Conservation (phyloP, 108 stramenopile species). For the Skeletonema grethae region DNA sequence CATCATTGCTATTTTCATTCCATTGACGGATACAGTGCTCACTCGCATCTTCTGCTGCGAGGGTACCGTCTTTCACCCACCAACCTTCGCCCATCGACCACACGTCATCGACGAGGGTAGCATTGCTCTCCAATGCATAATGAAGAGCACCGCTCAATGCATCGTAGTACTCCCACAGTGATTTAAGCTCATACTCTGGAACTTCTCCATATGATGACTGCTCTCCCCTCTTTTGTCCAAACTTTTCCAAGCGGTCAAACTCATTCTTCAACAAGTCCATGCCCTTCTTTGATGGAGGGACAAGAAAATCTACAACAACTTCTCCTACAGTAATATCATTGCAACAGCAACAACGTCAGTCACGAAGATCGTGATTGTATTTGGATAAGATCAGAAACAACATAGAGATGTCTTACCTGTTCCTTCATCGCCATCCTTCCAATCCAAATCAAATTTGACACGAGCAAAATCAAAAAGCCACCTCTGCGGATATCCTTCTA, state of each 20-base stretch:
- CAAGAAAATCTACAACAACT: slow-evolving; percentile 35
- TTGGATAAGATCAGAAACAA: too few species aligned
- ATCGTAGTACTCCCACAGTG: slow-evolving; percentile 39
- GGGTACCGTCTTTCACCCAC: slow-evolving; percentile 39
- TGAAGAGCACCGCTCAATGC: slow-evolving; percentile 33
- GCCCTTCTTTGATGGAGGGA: slow-evolving; percentile 39
- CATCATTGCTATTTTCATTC: not conserved
- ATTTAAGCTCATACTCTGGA: slow-evolving; percentile 21
- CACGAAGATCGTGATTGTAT: too few species aligned
- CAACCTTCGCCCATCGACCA: slow-evolving; percentile 31
- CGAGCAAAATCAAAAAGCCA: slow-evolving; percentile 61
- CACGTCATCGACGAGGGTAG: slow-evolving; percentile 28
- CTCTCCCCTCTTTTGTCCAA: not conserved
- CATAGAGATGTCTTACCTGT: not conserved
- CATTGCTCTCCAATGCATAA: slow-evolving; percentile 20
- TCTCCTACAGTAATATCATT: not conserved
- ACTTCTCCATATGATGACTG: not conserved
- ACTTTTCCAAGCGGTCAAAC: slow-evolving; percentile 13
- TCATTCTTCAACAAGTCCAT: slow-evolving; percentile 27
- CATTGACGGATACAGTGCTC: slow-evolving; percentile 18
- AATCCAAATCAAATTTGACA: slow-evolving; percentile 45
- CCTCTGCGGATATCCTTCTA: slow-evolving; percentile 75
- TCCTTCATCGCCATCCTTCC: slow-evolving; percentile 17
- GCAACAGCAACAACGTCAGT: too few species aligned
- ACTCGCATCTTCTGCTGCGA: slow-evolving; percentile 8